Evolutionary conservation across 129 eudicot species (phyloP), one percentile per base, ranked within the genome.

Genomic region (Rutidosis leptorrhynchoides): DNA sequence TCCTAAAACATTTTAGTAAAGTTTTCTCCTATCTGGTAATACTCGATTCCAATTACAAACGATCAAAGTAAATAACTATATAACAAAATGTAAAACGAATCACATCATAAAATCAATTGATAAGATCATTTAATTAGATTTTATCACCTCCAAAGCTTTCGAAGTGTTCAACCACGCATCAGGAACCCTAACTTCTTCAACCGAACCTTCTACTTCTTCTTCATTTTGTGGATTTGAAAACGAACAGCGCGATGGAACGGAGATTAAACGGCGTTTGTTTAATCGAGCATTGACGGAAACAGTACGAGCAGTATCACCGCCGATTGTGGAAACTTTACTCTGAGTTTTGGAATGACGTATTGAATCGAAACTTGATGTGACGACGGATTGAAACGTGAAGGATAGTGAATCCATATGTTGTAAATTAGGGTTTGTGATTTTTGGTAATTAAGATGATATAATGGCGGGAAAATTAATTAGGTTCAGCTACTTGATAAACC

Each of bases 101-200:
- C 12, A 40, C 46, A 40, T 8, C 46, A 40, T 37, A 37, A 37
- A 2, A 37, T 37, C 45, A 11, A 37, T 11, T 5, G 5, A 12
- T 40, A 40, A 40, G 3, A 40, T 40, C n/a, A 40, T 11, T 40
- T 40, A 40, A 40, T 40, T 1, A 11, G 12, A 40, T 40, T 11
- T 11, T 2, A 40, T 40, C 46, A 89, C 96, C 96, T 85, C 85
- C 58, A 74, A 27, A 52, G 94, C 94, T 77, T 83, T 85, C 22
- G 87, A 72, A 77, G 90, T 65, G 53, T 58, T 76, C 76, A 79
- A 62, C 96, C 96, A 89, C 5, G 73, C 68, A 51, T 72, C 64
- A 3, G 94, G 93, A 77, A 89, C 87, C 72, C 74, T 79, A 55
- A 85, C 72, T 27, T 81, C 85, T 69, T 83, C 79, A 83, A 89